Conservation (phyloP, 2,329 filamentous ascomycete species). For the Xylariaceae sp. region DNA sequence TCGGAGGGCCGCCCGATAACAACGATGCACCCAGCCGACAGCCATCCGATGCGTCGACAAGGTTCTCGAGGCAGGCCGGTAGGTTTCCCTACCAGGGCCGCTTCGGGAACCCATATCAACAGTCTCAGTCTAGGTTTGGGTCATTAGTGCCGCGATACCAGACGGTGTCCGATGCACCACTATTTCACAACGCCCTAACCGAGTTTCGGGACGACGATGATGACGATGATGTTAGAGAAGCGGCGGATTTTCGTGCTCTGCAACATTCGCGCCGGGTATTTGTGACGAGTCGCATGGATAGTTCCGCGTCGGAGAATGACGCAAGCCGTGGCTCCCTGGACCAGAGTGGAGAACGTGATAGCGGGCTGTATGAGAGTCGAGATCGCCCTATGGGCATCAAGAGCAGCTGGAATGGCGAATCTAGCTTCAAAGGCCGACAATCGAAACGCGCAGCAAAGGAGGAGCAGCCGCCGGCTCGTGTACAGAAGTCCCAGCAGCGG, state of each 20-base stretch:
- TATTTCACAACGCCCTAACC: conserved; percentile 91
- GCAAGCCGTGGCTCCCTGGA: conserved; percentile 52
- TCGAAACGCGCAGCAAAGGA: conserved; percentile 42
- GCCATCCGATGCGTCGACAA: conserved; percentile 26
- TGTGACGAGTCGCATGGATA: conserved; percentile 76
- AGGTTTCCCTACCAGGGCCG: conserved; percentile 31
- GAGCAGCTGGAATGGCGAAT: conserved; percentile 59
- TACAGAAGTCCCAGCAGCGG: conserved; percentile 27
- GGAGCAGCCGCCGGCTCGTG: conserved; percentile 30
- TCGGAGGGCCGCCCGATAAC: conserved; percentile 54
- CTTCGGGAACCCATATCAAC: conserved; percentile 72
- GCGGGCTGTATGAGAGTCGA: conserved; percentile 42
- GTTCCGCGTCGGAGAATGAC: conserved; percentile 73
- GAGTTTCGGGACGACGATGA: conserved; percentile 92
- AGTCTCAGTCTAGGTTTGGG: conserved; percentile 67
- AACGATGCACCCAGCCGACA: conserved; percentile 35
- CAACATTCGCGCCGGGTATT: conserved; percentile 87
- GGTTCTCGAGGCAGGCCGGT: conserved; percentile 29
- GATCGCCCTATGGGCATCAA: conserved; percentile 50
- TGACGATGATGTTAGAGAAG: conserved; percentile 86
- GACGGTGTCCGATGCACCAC: conserved; percentile 69
- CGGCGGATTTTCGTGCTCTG: conserved; percentile 88
- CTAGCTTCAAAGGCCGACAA: conserved; percentile 37
- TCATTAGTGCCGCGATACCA: conserved; percentile 78
- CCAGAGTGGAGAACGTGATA: conserved; percentile 48